Evolutionary conservation across 306 rosid species (phyloP), one percentile per base, ranked within the genome.

Genomic region (Crataegus laevigata): DNA sequence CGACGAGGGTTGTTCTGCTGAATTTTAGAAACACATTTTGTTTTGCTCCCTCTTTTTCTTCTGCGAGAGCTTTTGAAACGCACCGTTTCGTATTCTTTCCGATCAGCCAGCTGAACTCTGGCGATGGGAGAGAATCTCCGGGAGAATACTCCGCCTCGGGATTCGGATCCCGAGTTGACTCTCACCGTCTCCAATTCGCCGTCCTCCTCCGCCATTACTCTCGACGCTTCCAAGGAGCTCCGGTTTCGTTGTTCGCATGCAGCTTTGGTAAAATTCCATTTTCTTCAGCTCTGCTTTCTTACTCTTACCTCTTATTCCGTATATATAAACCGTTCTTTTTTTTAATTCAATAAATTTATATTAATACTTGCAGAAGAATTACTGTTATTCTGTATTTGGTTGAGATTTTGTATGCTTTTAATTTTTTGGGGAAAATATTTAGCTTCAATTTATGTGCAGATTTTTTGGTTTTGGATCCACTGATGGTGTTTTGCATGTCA

Each of bases 161-260:
- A 74, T 12, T 51, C 79, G 76, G 93, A 88, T 85, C 96, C 77
- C 25, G 86, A 79, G 84, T 82, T 77, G 73, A 82, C 89, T 84
- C 82, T 69, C 54, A 50, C 80, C 29, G 36, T 25, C 84, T 84
- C 93, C 19, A 68, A 38, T 72, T 81, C 81, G 0, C 8, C 52
- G 8, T 26, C 67, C 11, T 14, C 34, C 57, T 86, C 96, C 69
- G 78, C 86, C 80, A 22, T 83, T 67, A 75, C 89, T 40, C 36
- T 72, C 11, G 81, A 76, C 66, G 11, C 75, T 62, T 86, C 82
- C 71, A 26, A 72, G 8, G 86, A 62, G 58, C 45, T 38, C 52
- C 62, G 81, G 55, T 80, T 3, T 77, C 80, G 50, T 50, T 64
- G 8, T 73, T 38, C 45, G 54, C n/a, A 82, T 84, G 75, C 86